phyloP scores from a whole-genome alignment of 2,329 filamentous ascomycete genomes.

The Didymella pomorum region DNA sequence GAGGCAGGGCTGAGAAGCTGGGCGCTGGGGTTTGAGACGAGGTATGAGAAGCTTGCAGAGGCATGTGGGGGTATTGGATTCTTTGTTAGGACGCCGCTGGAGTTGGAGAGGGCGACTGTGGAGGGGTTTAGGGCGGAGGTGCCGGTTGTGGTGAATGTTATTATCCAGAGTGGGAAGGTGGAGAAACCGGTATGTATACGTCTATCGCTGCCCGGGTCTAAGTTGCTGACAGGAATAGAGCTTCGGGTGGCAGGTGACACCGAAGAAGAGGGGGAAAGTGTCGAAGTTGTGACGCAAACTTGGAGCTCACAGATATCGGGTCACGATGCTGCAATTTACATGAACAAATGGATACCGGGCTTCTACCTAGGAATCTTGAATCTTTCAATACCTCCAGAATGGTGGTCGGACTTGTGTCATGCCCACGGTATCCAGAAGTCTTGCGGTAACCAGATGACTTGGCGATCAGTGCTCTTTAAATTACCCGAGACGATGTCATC shows the following conservation, averaged over 20 bases:
- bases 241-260: constrained; percentile 6
- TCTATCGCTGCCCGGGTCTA: too few relatives aligned
- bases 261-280: background rate
- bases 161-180: constrained; percentile 58
- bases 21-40: constrained; percentile 62
- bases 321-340: too few relatives aligned
- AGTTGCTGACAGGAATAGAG: background rate
- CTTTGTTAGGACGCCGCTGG: constrained; percentile 60
- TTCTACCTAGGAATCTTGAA: too few relatives aligned
- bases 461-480: too few relatives aligned
- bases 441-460: too few relatives aligned
- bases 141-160: constrained; percentile 63
- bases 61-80: constrained; percentile 64
- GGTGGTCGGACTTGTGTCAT: too few relatives aligned
- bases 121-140: constrained; percentile 59
- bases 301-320: background rate
- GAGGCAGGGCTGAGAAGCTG: constrained; percentile 56
- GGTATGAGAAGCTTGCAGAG: constrained; percentile 64
- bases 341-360: too few relatives aligned
- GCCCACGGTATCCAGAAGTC: too few relatives aligned
- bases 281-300: background rate
- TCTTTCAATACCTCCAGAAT: too few relatives aligned
- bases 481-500: too few relatives aligned
- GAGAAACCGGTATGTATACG: constrained; percentile 21
- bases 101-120: constrained; percentile 60